Evolutionary conservation across 2,329 filamentous ascomycete species (phyloP), one percentile per base, ranked within the genome.

Genomic region (Periconia sp.): DNA sequence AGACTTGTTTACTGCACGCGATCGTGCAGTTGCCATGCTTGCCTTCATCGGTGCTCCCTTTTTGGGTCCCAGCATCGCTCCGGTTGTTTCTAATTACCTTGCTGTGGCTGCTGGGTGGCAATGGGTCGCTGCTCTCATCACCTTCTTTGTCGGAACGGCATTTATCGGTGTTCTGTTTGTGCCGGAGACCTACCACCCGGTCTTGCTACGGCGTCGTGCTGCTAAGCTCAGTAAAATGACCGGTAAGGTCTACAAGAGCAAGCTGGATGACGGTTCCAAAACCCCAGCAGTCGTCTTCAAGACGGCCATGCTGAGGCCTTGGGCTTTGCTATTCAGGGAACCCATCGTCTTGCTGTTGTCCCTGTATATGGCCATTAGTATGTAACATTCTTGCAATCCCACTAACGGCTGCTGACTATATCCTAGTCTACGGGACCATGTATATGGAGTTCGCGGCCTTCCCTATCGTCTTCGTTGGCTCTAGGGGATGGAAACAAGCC

Each of bases 121-220:
- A 6, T 90, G 89, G 72, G 88, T 82, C 72, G 78, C 92, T 14
- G 92, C 94, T 65, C 66, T 93, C 14, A 78, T 88, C 17, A 85
- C 81, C 9, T 68, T 85, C 44, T 82, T 88, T 61, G 55, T 88
- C 14, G 71, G 92, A 56, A 91, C 92, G 70, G 81, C 18, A 70
- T 78, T 7, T 84, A 85, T 20, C 71, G 87, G 51, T 79, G 87
- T 85, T 31, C 91, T 94, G 73, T 92, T 89, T n/a, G 86, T 94
- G 1, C 89, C 90, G 2, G 91, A 95, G 74, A 95, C 91, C 0
- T 94, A 93, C 70, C 87, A 90, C 0, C 90, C 91, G 0, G 89
- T 86, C 0, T 85, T 95, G 52, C 82, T 96, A 13, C 82, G 83
- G 49, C 76, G 77, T 18, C 82, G 90, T 13, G 91, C 91, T 2